Conservation (phyloP, 805 yeast genomes). For the Saturnispora quitensis region DNA sequence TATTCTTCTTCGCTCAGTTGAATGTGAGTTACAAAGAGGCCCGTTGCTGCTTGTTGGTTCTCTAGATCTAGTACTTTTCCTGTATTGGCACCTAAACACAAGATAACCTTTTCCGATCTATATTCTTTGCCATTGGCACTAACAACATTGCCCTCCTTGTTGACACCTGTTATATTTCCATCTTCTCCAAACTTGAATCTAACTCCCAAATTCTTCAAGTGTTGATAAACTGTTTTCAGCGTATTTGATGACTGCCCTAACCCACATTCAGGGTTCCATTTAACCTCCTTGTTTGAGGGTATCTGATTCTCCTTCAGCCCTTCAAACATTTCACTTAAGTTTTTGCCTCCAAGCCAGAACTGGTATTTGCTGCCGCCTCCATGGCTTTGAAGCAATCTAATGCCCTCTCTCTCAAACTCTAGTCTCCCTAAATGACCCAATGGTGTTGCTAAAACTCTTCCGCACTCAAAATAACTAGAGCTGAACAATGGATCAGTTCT, state of each 20-base stretch:
- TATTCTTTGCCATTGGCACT: slow-evolving; percentile 15
- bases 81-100: slow-evolving; percentile 33
- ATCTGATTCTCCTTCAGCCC: slow-evolving; percentile 13
- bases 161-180: slow-evolving; percentile 6
- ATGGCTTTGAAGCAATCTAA: slow-evolving; percentile 23
- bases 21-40: slow-evolving; percentile 32
- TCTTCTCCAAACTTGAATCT: slow-evolving; percentile 27
- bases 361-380: slow-evolving; percentile 22
- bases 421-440: slow-evolving; percentile 25
- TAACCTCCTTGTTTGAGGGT: slow-evolving; percentile 11
- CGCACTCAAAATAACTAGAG: slow-evolving; percentile 30
- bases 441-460: slow-evolving; percentile 32
- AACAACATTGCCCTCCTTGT: slow-evolving; percentile 8
- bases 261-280: slow-evolving; percentile 34
- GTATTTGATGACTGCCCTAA: slow-evolving; percentile 32
- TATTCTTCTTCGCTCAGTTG: slow-evolving; percentile 30
- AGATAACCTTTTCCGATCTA: slow-evolving; percentile 22
- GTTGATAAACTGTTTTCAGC: slow-evolving; percentile 23
- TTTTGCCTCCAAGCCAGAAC: slow-evolving; percentile 23
- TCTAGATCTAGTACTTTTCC: slow-evolving; percentile 28
- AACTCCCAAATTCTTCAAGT: slow-evolving; percentile 24
- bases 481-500: slow-evolving; percentile 25
- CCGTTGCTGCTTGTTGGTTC: slow-evolving; percentile 30
- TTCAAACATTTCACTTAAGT: slow-evolving; percentile 15
- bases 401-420: slow-evolving; percentile 29